Percentiles rank a stretch among this genome's conserved stretches.
phyloP scores from a whole-genome alignment of 305 asterid species.

The Lippia alba region DNA sequence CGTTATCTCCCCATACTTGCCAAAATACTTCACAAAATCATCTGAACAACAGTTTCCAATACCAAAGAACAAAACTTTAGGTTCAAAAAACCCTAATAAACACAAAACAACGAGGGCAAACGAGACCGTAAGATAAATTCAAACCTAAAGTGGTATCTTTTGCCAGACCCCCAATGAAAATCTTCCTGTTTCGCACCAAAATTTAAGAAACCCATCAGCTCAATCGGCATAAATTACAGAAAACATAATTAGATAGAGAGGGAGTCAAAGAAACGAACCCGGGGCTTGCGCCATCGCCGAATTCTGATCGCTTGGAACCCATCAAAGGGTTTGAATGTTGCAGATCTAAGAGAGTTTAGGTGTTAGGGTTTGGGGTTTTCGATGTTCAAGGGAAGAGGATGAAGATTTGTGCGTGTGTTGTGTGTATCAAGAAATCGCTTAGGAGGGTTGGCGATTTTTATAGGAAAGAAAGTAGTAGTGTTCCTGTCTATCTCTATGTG shows the following conservation, averaged over 20 bases:
- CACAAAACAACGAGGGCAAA: neutral
- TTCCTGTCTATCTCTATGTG: too few relatives aligned
- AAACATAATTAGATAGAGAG: constrained; percentile 7
- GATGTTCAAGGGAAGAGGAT: constrained; percentile 24
- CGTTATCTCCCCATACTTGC: constrained; percentile 93
- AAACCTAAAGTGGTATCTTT: constrained; percentile 81
- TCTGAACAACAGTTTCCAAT: constrained; percentile 46
- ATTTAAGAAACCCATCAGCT: constrained; percentile 16
- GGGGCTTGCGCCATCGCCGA: constrained; percentile 94
- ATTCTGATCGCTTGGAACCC: constrained; percentile 82
- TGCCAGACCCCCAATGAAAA: constrained; percentile 91
- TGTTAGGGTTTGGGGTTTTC: constrained; percentile 61
- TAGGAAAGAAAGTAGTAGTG: too few relatives aligned
- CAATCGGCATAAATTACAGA: constrained; percentile 8
- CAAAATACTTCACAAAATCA: constrained; percentile 85
- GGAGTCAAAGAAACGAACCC: constrained; percentile 54
- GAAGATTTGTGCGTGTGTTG: too few relatives aligned
- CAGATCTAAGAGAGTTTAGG: constrained; percentile 45
- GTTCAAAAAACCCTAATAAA: neutral
- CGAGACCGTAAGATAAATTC: constrained; percentile 13
- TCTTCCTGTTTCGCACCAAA: constrained; percentile 58
- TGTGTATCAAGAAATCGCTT: too few relatives aligned
- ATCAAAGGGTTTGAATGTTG: constrained; percentile 33
- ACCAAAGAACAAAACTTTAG: neutral
- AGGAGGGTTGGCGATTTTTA: too few relatives aligned